Evolutionary conservation across 2,329 filamentous ascomycete genomes (phyloP).

Genomic region (Tolypocladium album): DNA sequence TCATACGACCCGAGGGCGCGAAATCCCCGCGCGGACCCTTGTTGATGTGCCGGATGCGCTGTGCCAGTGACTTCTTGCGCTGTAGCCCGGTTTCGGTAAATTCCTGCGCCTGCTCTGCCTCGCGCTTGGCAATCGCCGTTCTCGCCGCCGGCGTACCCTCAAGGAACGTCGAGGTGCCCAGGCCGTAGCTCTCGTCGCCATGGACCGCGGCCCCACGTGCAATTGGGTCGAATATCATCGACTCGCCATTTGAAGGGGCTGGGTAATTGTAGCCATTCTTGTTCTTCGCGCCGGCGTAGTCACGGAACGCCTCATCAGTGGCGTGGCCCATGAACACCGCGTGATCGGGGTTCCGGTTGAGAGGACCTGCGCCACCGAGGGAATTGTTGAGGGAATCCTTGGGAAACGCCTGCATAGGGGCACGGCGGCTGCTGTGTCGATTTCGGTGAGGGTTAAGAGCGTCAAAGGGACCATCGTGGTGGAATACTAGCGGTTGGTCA

Average conservation of each 20-base stretch:
- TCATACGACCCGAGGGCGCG: slow-evolving; percentile 46
- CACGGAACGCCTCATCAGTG: slow-evolving; percentile 75
- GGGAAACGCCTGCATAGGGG: slow-evolving; percentile 94
- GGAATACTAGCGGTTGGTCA: slow-evolving; percentile 62
- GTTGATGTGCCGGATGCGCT: slow-evolving; percentile 79
- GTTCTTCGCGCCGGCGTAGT: slow-evolving; percentile 46
- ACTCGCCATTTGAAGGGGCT: slow-evolving; percentile 22
- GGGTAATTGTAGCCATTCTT: slow-evolving; percentile 15
- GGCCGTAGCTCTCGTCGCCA: slow-evolving; percentile 69
- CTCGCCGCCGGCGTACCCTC: slow-evolving; percentile 85
- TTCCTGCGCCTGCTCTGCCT: slow-evolving; percentile 56
- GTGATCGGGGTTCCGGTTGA: slow-evolving; percentile 74
- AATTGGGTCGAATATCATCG: slow-evolving; percentile 56
- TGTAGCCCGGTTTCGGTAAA: slow-evolving; percentile 52
- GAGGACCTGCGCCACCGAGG: slow-evolving; percentile 74
- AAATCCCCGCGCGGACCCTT: slow-evolving; percentile 50
- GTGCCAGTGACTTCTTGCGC: slow-evolving; percentile 89
- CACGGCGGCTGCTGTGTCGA: slow-evolving; percentile 66
- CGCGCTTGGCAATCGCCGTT: slow-evolving; percentile 63
- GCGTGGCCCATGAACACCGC: slow-evolving; percentile 74
- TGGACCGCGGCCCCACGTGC: slow-evolving; percentile 63
- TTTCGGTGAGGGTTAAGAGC: slow-evolving; percentile 93
- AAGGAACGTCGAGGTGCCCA: slow-evolving; percentile 91
- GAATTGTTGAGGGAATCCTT: slow-evolving; percentile 88
- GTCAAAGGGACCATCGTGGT: slow-evolving; percentile 96